Conservation (phyloP, 192 early-diverging fungal genomes). For the Gaertneriomyces sp. region DNA sequence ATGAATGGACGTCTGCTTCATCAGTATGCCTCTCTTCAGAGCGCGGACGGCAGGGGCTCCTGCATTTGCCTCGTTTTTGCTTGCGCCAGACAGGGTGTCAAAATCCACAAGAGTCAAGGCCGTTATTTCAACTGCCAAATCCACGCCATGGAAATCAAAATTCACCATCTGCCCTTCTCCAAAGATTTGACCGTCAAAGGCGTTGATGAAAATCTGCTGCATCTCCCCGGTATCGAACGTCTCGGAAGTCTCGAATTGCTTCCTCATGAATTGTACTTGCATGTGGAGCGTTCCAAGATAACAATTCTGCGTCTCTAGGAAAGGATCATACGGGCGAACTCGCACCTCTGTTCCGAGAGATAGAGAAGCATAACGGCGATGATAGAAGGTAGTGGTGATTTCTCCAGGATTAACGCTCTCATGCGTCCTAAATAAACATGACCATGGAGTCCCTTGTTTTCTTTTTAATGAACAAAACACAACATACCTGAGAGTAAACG, state of each 20-base stretch:
- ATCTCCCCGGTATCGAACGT: conserved; percentile 27
- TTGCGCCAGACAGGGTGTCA: conserved; percentile 33
- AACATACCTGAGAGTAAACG: conserved; percentile 74
- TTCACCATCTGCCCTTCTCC: conserved; percentile 68
- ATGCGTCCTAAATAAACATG: conserved; percentile 31
- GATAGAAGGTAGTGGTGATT: conserved; percentile 53
- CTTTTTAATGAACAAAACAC: too few relatives aligned
- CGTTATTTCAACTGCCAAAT: conserved; percentile 51
- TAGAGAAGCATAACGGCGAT: conserved; percentile 65
- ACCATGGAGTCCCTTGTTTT: not conserved
- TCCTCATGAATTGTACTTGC: conserved; percentile 27
- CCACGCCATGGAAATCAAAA: conserved; percentile 78
- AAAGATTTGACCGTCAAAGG: conserved; percentile 81
- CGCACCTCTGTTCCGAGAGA: conserved; percentile 60
- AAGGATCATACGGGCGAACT: conserved; percentile 64
- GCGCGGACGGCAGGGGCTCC: conserved; percentile 29
- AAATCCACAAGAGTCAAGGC: conserved; percentile 56
- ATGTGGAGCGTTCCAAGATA: conserved; percentile 46
- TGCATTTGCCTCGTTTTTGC: not conserved
- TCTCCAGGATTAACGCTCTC: conserved; percentile 42
- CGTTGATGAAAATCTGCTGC: conserved; percentile 34
- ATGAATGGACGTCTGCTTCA: conserved; percentile 63
- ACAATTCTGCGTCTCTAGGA: conserved; percentile 36
- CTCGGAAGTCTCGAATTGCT: conserved; percentile 11
- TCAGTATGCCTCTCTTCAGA: conserved; percentile 64